Evolutionary conservation across 163 green algal genomes (phyloP), one percentile per base, ranked within the genome.

Genomic region (Scenedesmus sp.): DNA sequence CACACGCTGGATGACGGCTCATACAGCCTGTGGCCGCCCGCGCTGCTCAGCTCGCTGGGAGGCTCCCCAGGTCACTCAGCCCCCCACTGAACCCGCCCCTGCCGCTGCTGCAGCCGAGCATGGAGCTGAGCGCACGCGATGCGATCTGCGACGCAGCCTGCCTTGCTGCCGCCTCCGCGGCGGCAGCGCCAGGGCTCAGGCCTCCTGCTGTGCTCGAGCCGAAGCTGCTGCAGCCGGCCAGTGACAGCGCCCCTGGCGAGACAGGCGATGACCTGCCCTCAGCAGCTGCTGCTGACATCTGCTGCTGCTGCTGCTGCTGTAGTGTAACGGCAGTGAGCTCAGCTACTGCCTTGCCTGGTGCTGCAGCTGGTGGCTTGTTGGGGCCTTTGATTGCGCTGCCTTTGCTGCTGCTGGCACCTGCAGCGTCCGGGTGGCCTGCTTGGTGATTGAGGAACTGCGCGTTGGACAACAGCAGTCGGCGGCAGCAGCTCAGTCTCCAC

Each of bases 251-350:
- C 59, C 59, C 59, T 72, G 59, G 59, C 7, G 59, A 72, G 4
- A 24, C 59, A 33, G 59, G 59, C 33, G 59, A 72, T 24, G 59
- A 33, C 59, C 22, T 33, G 22, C 59, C 59, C 35, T 72, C 22
- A 72, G 10, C 24, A 44, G 30, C 22, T 26, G 49, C 81, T 76
- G 33, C 44, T 51, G 37, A 3, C 81, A 37, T 4, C 81, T 61
- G 70, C 84, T 83, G 84, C 35, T 68, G 83, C 81, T 72, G 80
- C 80, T 44, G 80, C 35, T 3, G 40, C 80, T 86, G 80, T 42
- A 35, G 80, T 15, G 22, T 33, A 35, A 37, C 35, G 33, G 37
- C 43, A 35, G 46, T 10, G 46, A 53, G 46, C 46, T n/a, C 59
- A 81, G 84, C 84, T 70, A 61, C 30, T 33, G 61, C 24, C 33